Evolutionary conservation across 306 rosid genomes (phyloP), one percentile per base, ranked within the genome.

Genomic region (Cucurbita argyrosperma): DNA sequence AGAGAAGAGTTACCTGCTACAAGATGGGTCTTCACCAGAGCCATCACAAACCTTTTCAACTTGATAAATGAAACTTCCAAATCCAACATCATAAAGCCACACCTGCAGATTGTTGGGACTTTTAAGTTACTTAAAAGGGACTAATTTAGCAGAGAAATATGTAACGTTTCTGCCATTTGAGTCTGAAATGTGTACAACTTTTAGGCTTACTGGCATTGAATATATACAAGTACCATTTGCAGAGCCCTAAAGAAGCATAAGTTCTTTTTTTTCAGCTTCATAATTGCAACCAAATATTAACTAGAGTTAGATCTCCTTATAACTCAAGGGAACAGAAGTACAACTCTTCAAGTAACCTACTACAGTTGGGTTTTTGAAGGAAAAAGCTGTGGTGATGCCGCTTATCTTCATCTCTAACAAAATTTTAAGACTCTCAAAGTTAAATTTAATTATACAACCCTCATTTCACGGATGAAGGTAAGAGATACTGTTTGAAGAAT

Each of bases 11-110:
- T 80, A 89, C 99, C 97, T 91, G 92, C 99, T 91, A 82, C 99
- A 95, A 40, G 82, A 38, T 75, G 96, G 96, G 82, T 95, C 99
- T 87, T 95, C 99, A 7, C 99, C 99, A 18, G 97, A 82, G 39
- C 21, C 83, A 82, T 95, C 99, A 57, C 99, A 95, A 72, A 95
- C 74, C 79, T 88, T 83, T 83, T 91, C 99, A 40, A 86, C 86
- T 16, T 63, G 39, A 74, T 89, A 91, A 50, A 83, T 80, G 42
- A 95, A 92, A 88, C 90, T 87, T 81, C 84, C 92, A 21, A 95
- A 67, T 77, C 89, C 96, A 56, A 88, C 45, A 63, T 88, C 83
- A 76, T 91, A 79, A 80, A 95, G 96, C 99, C 99, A 95, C 68
- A 95, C 99, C 97, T 95, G 83, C 76, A 80, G 59, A 75, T 65